phyloP scores from a whole-genome alignment of 2,329 filamentous ascomycete species.

The Immersiporthe knoxdaviesiana region DNA sequence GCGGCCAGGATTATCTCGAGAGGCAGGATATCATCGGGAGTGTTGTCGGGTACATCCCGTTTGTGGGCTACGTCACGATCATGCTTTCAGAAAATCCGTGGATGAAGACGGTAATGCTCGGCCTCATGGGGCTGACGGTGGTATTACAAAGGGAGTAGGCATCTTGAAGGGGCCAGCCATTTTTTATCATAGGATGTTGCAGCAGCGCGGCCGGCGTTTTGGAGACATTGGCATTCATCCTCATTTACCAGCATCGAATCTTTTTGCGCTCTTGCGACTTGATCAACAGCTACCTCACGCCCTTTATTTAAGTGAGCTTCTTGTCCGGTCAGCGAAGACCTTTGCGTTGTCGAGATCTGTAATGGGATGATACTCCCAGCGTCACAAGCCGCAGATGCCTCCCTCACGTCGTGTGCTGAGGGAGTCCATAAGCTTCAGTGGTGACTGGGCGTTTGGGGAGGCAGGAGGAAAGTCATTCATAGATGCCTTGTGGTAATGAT shows the following conservation, averaged over 20 bases:
- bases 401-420: no score
- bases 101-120: constrained; percentile 94
- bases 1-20: constrained; percentile 83
- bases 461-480: no score
- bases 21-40: constrained; percentile 91
- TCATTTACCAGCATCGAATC: background rate
- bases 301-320: no score
- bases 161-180: background rate
- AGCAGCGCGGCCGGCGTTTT: background rate
- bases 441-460: no score
- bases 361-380: no score
- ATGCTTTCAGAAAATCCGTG: constrained; percentile 93
- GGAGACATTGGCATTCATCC: no score
- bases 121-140: constrained; percentile 92
- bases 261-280: background rate
- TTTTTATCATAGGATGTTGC: background rate
- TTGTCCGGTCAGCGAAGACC: no score
- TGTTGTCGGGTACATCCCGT: constrained; percentile 88
- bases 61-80: constrained; percentile 96
- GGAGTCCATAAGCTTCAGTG: no score
- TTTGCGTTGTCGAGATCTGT: no score
- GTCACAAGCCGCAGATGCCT: no score
- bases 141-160: constrained; percentile 83
- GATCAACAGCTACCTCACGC: no score
- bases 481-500: no score